Evolutionary conservation across 2,329 filamentous ascomycete genomes (phyloP).

Genomic region (Exserohilum turcica): DNA sequence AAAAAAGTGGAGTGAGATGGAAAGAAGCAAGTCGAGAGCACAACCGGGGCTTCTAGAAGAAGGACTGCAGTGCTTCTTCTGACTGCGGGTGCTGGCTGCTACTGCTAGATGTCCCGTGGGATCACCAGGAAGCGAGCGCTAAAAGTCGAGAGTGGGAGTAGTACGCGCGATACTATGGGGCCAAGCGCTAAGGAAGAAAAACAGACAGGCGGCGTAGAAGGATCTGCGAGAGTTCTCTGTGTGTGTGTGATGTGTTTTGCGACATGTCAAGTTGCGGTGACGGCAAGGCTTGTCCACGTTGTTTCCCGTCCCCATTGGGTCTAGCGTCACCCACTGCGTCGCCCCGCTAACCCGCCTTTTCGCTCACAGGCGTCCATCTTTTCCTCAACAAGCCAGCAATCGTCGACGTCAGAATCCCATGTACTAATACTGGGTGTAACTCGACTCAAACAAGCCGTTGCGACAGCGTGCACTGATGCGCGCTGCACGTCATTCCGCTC

Average conservation of each 20-base stretch:
- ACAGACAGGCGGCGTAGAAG: too few species aligned
- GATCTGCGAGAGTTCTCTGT: too few species aligned
- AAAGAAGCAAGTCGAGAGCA: not conserved
- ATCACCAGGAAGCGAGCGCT: not conserved
- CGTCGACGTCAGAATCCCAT: too few species aligned
- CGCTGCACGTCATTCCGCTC: slow-evolving; percentile 19
- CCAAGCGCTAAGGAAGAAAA: not conserved
- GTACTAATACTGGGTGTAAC: not conserved
- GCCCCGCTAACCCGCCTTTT: slow-evolving; percentile 3
- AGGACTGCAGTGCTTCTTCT: not conserved
- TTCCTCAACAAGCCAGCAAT: not conserved
- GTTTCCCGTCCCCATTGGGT: not conserved
- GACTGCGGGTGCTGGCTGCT: too few species aligned
- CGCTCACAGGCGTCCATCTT: not conserved
- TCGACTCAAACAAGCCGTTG: slow-evolving; percentile 4
- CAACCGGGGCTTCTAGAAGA: not conserved
- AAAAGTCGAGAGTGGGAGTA: too few species aligned
- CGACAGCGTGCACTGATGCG: slow-evolving; percentile 1
- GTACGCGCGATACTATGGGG: not conserved
- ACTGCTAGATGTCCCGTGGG: not conserved
- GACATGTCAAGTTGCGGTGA: slow-evolving; percentile 19
- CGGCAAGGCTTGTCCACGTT: slow-evolving; percentile 16
- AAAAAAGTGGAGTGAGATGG: not conserved
- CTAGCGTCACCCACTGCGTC: not conserved
- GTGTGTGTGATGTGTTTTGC: not conserved